These are phyloP conservation scores for Pichia sorboxylosa DNA, from an alignment of 1,139 yeast genomes.

Conservation along the genomic window DNA sequence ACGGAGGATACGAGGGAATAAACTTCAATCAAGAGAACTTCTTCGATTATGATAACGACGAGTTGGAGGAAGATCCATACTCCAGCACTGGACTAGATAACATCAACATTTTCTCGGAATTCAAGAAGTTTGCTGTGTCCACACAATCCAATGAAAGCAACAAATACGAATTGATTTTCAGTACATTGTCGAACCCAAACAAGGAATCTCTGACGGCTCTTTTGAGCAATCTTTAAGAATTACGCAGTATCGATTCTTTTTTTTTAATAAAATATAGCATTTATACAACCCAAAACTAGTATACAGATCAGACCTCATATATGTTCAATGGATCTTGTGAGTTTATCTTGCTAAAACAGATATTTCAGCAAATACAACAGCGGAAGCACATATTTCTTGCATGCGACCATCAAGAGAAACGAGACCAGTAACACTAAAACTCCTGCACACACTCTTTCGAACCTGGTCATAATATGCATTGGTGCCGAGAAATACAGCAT, in stretches of 20 bases:
- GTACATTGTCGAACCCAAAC: constrained; percentile 5
- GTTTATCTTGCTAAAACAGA: neutral
- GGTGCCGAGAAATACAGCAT: constrained; percentile 4
- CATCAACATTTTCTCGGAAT: constrained; percentile 48
- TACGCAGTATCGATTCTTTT: no score
- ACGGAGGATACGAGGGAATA: constrained; percentile 22
- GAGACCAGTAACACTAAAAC: neutral
- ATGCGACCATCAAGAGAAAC: constrained; percentile 3
- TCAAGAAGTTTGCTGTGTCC: constrained; percentile 32
- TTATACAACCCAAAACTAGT: no score
- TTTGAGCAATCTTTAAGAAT: constrained; percentile 4
- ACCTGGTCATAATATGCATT: constrained; percentile 2
- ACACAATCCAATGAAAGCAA: constrained; percentile 26
- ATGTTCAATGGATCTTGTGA: no score
- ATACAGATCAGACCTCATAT: no score
- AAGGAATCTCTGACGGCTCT: constrained; percentile 4
- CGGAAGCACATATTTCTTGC: constrained; percentile 8
- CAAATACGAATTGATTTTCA: constrained; percentile 22
- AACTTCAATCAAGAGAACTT: constrained; percentile 14
- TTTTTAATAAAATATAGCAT: no score
- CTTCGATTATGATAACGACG: constrained; percentile 18
- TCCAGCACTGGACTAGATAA: constrained; percentile 67
- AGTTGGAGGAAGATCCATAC: constrained; percentile 67
- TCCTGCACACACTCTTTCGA: constrained; percentile 2
- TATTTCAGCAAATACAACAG: constrained; percentile 2